Evolutionary conservation across 2,329 filamentous ascomycete genomes (phyloP), one percentile per base, ranked within the genome.

Genomic region (Xylariaceae sp.): DNA sequence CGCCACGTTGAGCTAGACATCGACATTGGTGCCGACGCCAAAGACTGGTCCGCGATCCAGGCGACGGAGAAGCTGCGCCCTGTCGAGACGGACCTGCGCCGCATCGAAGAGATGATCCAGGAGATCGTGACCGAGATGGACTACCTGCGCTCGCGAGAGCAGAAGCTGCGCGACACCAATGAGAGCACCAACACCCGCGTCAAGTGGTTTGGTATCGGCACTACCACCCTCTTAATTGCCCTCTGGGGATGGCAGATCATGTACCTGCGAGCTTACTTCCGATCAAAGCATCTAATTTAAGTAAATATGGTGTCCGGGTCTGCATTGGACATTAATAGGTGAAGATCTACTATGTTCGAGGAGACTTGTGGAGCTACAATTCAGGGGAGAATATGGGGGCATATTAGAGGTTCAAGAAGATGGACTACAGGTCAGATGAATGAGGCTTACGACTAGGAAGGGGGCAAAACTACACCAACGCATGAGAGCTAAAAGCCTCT

Each of bases 151-250:
- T 67, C 75, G 32, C 85, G 94, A 66, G 94, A 99, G 81, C 92
- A 96, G 83, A 96, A 91, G 80, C 83, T 99, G 66, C 83, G 94
- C 72, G 93, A 99, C 77, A 99, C 94, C 65, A 99, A 99, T 75
- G 94, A 99, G 87, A 97, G 93, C 81, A 99, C 94, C 63, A 99
- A 99, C 77, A 94, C 89, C 77, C 85, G 94, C 55, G 94, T 99
- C 69, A 99, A 97, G 81, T 97, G 91, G 92, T 99, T 99, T 75
- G 93, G 93, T 42, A 86, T 97, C 72, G 85, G 87, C 62, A 97
- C 93, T 23, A 97, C 96, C 77, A 88, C 91, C 58, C 87, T 97
- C 80, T 78, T 99, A 65, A 80, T 97, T 63, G 90, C 84, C 27
- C 80, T 99, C 65, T 96, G 94, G 73, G 92, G 80, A 35, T 99